Evolutionary conservation across 148 eudicot species (phyloP).

Genomic region (Spergularia marina): DNA sequence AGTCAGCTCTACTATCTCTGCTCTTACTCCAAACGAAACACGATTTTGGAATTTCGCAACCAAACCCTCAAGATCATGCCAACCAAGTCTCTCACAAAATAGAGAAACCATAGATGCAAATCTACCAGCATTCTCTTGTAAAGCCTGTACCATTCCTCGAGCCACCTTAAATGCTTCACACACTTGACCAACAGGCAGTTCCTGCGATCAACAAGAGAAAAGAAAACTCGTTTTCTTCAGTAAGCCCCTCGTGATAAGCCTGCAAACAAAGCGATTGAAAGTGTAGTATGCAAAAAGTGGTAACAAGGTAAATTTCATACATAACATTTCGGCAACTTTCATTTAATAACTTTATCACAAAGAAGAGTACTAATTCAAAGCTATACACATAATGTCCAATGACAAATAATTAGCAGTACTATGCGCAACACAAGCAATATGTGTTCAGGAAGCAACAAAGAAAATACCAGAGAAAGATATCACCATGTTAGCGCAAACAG

Average conservation of each 20-base stretch:
- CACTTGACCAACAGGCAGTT: constrained; percentile 80
- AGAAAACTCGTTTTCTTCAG: constrained; percentile 4
- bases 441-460: not conserved
- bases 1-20: constrained; percentile 96
- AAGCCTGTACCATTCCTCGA: constrained; percentile 94
- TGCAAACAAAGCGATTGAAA: not conserved
- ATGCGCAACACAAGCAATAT: not conserved
- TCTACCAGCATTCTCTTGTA: constrained; percentile 99
- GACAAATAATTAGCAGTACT: not conserved
- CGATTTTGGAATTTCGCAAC: constrained; percentile 92
- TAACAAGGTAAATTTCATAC: not conserved
- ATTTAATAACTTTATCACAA: not conserved
- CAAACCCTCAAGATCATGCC: constrained; percentile 95
- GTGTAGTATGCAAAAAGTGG: not conserved
- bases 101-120: constrained; percentile 96
- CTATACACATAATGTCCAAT: not conserved
- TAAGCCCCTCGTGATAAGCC: not conserved
- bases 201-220: constrained; percentile 40
- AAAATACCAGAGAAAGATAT: not conserved
- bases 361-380: not conserved
- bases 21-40: constrained; percentile 95
- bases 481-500: not conserved
- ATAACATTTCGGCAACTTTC: not conserved
- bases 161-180: constrained; percentile 96
- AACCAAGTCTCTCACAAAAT: constrained; percentile 98